A percentile compares a stretch with the other conserved stretches of the same genome.
Conservation (phyloP, 331 rosid genomes). For the Malus hybrid region DNA sequence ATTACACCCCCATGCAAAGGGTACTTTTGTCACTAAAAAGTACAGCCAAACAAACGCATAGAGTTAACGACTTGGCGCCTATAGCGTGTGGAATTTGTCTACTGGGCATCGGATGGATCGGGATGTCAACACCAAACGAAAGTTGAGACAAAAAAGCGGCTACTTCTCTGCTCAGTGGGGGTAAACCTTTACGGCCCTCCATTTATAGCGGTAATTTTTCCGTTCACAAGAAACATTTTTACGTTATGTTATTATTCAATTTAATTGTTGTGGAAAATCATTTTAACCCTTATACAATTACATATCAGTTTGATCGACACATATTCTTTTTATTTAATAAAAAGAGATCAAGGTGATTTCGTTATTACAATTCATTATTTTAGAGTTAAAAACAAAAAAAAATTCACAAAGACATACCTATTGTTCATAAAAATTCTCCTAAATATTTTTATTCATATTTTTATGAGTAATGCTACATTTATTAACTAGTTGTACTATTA, state of each 20-base stretch:
- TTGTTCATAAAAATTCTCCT: too few species aligned
- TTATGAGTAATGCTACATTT: too few species aligned
- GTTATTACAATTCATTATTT: too few species aligned
- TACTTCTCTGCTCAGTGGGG: slow-evolving; percentile 48
- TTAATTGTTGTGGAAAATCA: rapidly evolving
- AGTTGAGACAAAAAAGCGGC: slow-evolving; percentile 34
- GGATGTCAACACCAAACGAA: slow-evolving; percentile 43
- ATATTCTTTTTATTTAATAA: too few species aligned
- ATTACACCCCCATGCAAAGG: slow-evolving; percentile 10
- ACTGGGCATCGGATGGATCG: slow-evolving; percentile 26
- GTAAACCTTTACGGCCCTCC: slow-evolving; percentile 42
- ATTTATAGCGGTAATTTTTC: neutral
- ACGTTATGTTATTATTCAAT: too few species aligned
- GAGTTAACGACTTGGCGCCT: slow-evolving; percentile 37
- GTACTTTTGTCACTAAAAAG: slow-evolving; percentile 17
- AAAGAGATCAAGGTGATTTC: too few species aligned
- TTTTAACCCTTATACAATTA: too few species aligned
- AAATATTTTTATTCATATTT: too few species aligned
- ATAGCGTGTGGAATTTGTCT: slow-evolving; percentile 74
- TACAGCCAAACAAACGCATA: slow-evolving; percentile 32
- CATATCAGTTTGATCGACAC: too few species aligned
- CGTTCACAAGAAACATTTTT: rapidly evolving
- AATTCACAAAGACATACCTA: too few species aligned
- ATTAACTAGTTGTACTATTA: too few species aligned
- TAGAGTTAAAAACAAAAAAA: too few species aligned